A percentile compares a stretch with the other conserved stretches of the same genome.
phyloP scores from a whole-genome alignment of 2,329 filamentous ascomycete genomes.

The Penicillium brevicompactum region DNA sequence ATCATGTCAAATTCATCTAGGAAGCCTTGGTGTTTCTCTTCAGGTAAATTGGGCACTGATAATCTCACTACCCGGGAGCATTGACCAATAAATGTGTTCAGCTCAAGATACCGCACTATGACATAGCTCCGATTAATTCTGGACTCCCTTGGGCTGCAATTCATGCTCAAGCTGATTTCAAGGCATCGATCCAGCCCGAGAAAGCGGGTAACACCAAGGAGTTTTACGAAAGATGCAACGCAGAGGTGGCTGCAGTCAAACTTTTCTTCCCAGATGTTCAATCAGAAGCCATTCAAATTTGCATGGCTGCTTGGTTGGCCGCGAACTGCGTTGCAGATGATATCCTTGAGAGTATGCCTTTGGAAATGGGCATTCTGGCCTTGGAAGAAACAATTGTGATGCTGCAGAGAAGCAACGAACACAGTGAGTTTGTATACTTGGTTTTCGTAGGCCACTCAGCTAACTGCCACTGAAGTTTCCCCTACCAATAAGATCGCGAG shows the following conservation, averaged over 20 bases:
- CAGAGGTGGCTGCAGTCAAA: neutral
- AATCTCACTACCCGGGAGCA: neutral
- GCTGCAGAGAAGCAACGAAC: neutral
- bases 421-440: neutral
- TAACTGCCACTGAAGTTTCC: neutral
- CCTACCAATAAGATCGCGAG: neutral
- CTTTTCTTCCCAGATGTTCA: constrained; percentile 2
- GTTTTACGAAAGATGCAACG: constrained; percentile 4
- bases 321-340: constrained; percentile 3
- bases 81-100: neutral
- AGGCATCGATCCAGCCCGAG: neutral
- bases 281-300: neutral
- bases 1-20: neutral
- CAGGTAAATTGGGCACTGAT: neutral
- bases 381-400: neutral
- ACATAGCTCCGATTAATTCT: neutral
- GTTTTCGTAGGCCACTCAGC: neutral
- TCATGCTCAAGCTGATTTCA: constrained; percentile 1
- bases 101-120: constrained; percentile 2
- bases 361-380: neutral
- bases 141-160: neutral
- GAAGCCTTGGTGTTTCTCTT: neutral
- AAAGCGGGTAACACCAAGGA: neutral
- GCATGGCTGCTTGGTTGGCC: constrained; percentile 5
- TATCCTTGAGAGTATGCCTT: neutral